Evolutionary conservation across 2,329 filamentous ascomycete genomes (phyloP).

Genomic region (Cladosporium sphaerospermum): DNA sequence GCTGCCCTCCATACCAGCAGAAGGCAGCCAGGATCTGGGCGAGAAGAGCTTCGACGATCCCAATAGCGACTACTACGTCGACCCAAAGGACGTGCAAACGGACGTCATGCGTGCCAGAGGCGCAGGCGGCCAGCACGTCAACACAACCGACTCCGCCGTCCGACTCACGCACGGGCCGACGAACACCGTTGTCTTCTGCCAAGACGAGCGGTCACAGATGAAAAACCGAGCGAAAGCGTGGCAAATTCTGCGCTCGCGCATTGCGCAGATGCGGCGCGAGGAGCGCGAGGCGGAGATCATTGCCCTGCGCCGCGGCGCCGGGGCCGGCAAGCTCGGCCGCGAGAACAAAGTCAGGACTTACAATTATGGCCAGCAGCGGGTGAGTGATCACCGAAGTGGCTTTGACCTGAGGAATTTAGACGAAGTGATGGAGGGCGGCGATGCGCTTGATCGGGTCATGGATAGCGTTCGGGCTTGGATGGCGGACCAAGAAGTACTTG

Average conservation of each 20-base stretch:
- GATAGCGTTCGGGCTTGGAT: slow-evolving; percentile 72
- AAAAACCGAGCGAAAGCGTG: slow-evolving; percentile 85
- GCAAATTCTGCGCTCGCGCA: slow-evolving; percentile 71
- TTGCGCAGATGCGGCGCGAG: slow-evolving; percentile 75
- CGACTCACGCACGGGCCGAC: slow-evolving; percentile 87
- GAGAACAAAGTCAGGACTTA: slow-evolving; percentile 94
- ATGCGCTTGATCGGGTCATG: slow-evolving; percentile 68
- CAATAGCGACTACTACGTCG: slow-evolving; percentile 83
- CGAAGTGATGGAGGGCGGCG: slow-evolving; percentile 69
- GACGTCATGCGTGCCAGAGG: slow-evolving; percentile 91
- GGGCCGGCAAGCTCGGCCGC: slow-evolving; percentile 72
- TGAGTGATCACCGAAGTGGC: slow-evolving; percentile 82
- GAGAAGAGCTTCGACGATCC: slow-evolving; percentile 69
- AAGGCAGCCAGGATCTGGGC: slow-evolving; percentile 41
- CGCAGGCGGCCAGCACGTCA: slow-evolving; percentile 95
- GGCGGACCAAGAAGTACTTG: slow-evolving; percentile 65
- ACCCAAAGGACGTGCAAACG: slow-evolving; percentile 70
- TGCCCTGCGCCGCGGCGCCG: slow-evolving; percentile 67
- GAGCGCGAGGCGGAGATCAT: slow-evolving; percentile 75
- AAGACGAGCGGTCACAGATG: slow-evolving; percentile 85
- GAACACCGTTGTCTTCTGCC: slow-evolving; percentile 80
- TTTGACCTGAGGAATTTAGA: slow-evolving; percentile 74
- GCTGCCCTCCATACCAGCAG: slow-evolving; percentile 70
- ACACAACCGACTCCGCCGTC: slow-evolving; percentile 95
- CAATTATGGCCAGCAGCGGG: slow-evolving; percentile 71